These are phyloP conservation scores for Pseudocercospora musae DNA, from an alignment of 2,329 filamentous ascomycete species.

Conservation along the genomic window DNA sequence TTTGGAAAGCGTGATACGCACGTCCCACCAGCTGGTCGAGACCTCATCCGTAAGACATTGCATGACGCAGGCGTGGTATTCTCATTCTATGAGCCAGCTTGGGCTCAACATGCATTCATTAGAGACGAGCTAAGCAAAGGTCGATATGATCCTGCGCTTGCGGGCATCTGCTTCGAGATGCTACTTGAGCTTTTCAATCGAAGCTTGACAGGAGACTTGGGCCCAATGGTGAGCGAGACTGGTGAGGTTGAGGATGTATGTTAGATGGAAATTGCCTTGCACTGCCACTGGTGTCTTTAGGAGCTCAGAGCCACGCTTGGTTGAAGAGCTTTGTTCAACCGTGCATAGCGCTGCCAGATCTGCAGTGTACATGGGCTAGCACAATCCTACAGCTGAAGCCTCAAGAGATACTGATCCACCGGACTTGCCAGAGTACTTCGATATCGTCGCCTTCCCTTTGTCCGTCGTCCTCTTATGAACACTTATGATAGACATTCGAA, in stretches of 20 bases:
- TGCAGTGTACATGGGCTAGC: background rate
- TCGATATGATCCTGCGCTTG: slow-evolving; percentile 84
- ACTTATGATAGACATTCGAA: background rate
- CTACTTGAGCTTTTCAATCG: slow-evolving; percentile 80
- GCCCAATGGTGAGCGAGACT: slow-evolving; percentile 57
- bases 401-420: background rate
- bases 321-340: no score
- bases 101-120: slow-evolving; percentile 94
- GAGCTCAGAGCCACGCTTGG: background rate
- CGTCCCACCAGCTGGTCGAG: slow-evolving; percentile 76
- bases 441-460: background rate
- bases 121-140: slow-evolving; percentile 86
- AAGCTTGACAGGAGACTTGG: slow-evolving; percentile 74
- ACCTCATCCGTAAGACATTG: slow-evolving; percentile 77
- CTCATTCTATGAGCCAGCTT: slow-evolving; percentile 85
- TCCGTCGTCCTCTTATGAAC: background rate
- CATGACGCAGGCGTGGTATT: slow-evolving; percentile 72
- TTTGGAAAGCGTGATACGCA: slow-evolving; percentile 90
- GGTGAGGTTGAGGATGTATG: slow-evolving; percentile 40
- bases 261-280: slow-evolving; percentile 17
- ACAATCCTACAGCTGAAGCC: background rate
- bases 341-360: background rate
- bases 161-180: slow-evolving; percentile 87
- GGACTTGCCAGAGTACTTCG: background rate
- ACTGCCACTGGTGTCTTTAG: background rate